These are phyloP conservation scores for Penicillium sp. DNA, from an alignment of 2,329 filamentous ascomycete genomes.

Conservation along the genomic window DNA sequence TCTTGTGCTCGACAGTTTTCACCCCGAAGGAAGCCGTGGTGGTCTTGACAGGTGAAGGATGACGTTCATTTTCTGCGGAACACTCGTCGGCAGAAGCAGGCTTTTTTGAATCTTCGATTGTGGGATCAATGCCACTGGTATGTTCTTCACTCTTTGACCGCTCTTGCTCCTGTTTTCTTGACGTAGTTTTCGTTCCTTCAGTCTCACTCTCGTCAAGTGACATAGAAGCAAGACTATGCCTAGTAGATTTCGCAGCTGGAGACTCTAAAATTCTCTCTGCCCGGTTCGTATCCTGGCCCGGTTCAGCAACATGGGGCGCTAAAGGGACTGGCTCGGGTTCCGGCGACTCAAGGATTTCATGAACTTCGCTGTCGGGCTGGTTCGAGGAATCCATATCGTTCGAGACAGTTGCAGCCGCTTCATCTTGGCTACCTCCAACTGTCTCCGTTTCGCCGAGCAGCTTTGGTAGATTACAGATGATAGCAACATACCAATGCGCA, in stretches of 20 bases:
- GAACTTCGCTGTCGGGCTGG: constrained; percentile 23
- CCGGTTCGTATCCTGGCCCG: not conserved
- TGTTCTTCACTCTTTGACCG: constrained; percentile 31
- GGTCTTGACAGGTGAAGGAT: constrained; percentile 18
- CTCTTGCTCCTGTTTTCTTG: constrained; percentile 34
- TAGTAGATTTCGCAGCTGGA: constrained; percentile 25
- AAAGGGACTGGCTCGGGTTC: constrained; percentile 11
- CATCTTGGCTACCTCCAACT: not conserved
- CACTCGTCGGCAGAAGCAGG: constrained; percentile 31
- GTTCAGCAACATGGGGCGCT: constrained; percentile 7
- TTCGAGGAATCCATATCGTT: constrained; percentile 14
- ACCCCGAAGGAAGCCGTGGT: constrained; percentile 17
- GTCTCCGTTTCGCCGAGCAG: constrained; percentile 42
- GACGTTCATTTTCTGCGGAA: constrained; percentile 38
- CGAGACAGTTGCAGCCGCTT: constrained; percentile 9
- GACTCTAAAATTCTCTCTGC: not conserved
- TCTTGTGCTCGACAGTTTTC: constrained; percentile 11
- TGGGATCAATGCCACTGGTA: not conserved
- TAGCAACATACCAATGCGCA: constrained; percentile 90
- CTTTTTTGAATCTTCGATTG: not conserved
- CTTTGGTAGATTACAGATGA: constrained; percentile 84
- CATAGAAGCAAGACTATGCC: constrained; percentile 35
- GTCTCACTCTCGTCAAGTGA: not conserved
- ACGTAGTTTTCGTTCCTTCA: constrained; percentile 1
- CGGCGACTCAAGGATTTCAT: constrained; percentile 36